Conservation (phyloP, 164 flowering plant species). For the Tetracentron sinense region DNA sequence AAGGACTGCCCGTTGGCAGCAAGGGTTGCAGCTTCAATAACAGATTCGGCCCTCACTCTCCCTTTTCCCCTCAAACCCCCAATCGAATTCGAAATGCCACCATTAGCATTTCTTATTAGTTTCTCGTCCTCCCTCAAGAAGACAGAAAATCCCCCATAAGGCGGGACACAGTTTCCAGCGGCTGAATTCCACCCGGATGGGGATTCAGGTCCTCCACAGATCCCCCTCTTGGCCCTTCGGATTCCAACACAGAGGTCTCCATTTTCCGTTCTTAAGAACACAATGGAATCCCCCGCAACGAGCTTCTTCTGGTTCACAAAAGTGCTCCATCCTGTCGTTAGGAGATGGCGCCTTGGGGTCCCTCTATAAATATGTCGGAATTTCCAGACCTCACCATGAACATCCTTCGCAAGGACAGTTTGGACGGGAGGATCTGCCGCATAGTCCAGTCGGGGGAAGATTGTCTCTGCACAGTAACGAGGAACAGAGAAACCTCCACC, state of each 20-base stretch:
- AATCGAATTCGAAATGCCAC: slow-evolving; percentile 21
- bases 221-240: slow-evolving; percentile 74
- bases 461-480: slow-evolving; percentile 93
- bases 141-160: slow-evolving; percentile 53
- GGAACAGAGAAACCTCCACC: slow-evolving; percentile 99
- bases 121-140: slow-evolving; percentile 59
- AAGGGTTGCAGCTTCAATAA: slow-evolving; percentile 59
- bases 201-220: slow-evolving; percentile 36
- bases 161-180: slow-evolving; percentile 32
- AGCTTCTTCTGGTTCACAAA: slow-evolving; percentile 96
- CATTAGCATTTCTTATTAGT: slow-evolving; percentile 28
- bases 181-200: slow-evolving; percentile 55
- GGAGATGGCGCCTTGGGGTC: slow-evolving; percentile 85
- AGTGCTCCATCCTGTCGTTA: slow-evolving; percentile 96
- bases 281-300: slow-evolving; percentile 93
- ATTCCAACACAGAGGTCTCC: slow-evolving; percentile 92
- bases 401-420: slow-evolving; percentile 82
- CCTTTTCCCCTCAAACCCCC: slow-evolving; percentile 29
- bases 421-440: slow-evolving; percentile 92
- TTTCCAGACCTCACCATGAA: slow-evolving; percentile 90
- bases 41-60: slow-evolving; percentile 57
- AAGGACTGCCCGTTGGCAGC: slow-evolving; percentile 71
- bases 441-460: slow-evolving; percentile 83
- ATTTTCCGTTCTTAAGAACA: slow-evolving; percentile 68
- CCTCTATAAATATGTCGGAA: slow-evolving; percentile 95